Conservation (phyloP, 116 monocot genomes). For the Dioscorea cayenensis region DNA sequence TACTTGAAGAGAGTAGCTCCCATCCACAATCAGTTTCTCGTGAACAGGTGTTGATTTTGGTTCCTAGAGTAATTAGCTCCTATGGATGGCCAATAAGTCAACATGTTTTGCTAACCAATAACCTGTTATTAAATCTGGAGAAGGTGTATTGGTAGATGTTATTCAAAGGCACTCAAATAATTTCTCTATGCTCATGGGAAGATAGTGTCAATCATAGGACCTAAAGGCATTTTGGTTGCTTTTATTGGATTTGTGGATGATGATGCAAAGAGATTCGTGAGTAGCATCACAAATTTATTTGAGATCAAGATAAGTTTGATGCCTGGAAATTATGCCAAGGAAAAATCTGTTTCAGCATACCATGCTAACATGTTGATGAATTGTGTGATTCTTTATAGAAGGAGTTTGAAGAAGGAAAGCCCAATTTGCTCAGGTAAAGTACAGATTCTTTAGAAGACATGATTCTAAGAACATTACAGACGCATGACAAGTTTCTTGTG, state of each 20-base stretch:
- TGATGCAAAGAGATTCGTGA: too few relatives aligned
- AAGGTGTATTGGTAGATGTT: constrained; percentile 60
- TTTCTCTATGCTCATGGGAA: constrained; percentile 59
- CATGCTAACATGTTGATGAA: background rate
- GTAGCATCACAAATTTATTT: constrained; percentile 80
- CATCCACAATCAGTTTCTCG: background rate
- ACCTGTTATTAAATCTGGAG: constrained; percentile 50
- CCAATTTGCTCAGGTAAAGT: constrained; percentile 18
- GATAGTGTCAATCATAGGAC: constrained; percentile 57
- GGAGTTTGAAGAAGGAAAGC: background rate
- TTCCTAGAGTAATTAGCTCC: constrained; percentile 3
- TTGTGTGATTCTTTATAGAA: background rate
- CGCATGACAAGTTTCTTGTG: constrained; percentile 8
- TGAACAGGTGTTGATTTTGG: background rate
- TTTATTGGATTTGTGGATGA: constrained; percentile 57
- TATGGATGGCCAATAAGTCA: too few relatives aligned
- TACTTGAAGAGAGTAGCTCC: background rate
- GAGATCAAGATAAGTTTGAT: constrained; percentile 55
- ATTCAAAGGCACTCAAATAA: constrained; percentile 57
- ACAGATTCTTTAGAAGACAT: constrained; percentile 17
- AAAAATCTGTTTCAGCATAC: background rate
- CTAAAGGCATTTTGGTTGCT: constrained; percentile 54
- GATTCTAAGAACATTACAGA: constrained; percentile 2
- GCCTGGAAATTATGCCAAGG: constrained; percentile 12
- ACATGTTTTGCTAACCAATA: background rate